Evolutionary conservation across 257 asterid species (phyloP), one percentile per base, ranked within the genome.

Genomic region (Solanum tarapatanum): DNA sequence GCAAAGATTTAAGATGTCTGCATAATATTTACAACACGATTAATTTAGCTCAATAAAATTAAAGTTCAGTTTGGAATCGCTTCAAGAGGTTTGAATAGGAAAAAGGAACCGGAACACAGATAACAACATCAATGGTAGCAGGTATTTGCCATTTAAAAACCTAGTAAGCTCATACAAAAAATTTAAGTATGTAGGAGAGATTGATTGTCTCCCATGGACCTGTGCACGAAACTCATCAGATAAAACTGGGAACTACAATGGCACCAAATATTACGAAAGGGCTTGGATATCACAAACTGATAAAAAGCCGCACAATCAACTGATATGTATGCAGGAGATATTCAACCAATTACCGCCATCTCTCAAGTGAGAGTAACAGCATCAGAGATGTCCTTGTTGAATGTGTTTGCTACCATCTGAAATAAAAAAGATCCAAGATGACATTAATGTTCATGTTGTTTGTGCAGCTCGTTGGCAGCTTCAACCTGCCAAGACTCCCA

Each of bases 401-500:
- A 48, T 28, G 85, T 82, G 85, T 30, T 82, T 19, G 69, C 35
- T 28, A 19, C 41, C 68, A 45, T 51, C 85, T 82, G 85, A 82
- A 48, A 82, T 28, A 82, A 82, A 80, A 80, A 60, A 82, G 28
- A 86, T 69, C 69, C 82, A 87, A 77, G 24, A 75, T 51, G 60
- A 68, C 87, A 60, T 86, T 72, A 90, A 70, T 92, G 84, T 76
- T 43, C 84, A 37, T 87, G 87, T 33, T 90, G 77, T 51, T 41
- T 89, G 86, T 89, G 89, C 89, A 86, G 90, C 90, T 88, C 82
- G 58, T 88, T 90, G 84, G 84, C 91, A 60, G 93, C 94, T 89
- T 93, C 93, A 60, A 89, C 90, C 85, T 86, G 77, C 96, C 95
- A 94, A 68, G 85, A 83, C 82, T 89, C 92, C 95, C 95, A 91